Base-by-base conservation (phyloP, 208 protist genomes). In the Trypanosoma conorhini region DNA sequence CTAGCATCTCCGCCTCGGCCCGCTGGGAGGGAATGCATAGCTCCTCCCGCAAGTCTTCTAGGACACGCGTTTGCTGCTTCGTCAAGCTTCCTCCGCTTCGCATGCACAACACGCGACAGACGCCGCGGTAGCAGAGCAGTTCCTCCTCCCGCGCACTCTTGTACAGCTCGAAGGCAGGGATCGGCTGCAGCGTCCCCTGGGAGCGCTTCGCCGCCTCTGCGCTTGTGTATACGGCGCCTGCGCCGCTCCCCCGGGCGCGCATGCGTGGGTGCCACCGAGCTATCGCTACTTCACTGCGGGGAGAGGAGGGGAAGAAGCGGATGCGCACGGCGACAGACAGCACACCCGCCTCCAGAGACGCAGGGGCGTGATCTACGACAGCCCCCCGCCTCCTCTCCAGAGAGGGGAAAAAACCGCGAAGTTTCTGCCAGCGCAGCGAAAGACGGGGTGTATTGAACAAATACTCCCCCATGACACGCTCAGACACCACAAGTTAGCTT, bases 71-170 rank as follows among this genome's bases (percentile, higher is more conserved):
- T 22, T 80, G 76, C n/a, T 75, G 60, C 63, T 91, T 89, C 21
- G 83, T 77, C 0, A 86, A 64, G 15, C 55, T 1, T 15, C 54
- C 56, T 38, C 82, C 80, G 46, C 86, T 75, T 72, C 92, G 86
- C 91, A 96, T 94, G 22, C 69, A 71, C 12, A 96, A 72, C n/a
- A 87, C 88, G 54, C 91, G 86, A 62, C 83, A 91, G 5, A 93
- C 61, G 52, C 73, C 72, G n/a, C 91, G 91, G 69, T 86, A 94
- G 10, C 79, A 79, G 9, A 70, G 60, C 9, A 94, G 85, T 70
- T 96, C 88, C 78, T 93, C 91, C 68, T 94, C 88, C 0, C 91
- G 82, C 9, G 82, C 87, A 9, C 80, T 70, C 60, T 94, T 94
- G 77, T 96, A 94, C 8, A 96, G 74, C 21, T 91, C 78, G 62